Conservation (phyloP, 352 stramenopile species). For the Phytophthora fragariae region DNA sequence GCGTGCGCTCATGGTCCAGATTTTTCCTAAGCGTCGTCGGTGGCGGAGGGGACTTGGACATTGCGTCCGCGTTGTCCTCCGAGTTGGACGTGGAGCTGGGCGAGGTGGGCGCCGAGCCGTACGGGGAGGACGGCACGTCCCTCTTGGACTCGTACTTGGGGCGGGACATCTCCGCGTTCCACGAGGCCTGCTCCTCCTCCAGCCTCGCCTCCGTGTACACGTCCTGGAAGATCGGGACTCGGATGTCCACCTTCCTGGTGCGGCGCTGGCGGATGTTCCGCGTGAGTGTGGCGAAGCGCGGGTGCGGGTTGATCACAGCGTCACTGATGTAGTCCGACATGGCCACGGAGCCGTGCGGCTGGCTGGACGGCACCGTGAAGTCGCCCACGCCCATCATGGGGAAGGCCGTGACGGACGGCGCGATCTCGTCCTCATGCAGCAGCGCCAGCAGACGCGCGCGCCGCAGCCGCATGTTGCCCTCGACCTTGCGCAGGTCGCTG, state of each 20-base stretch:
- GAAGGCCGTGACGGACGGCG: slow-evolving; percentile 96
- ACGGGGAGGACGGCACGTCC: slow-evolving; percentile 27
- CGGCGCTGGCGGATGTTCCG: slow-evolving; percentile 98
- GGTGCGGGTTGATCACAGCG: slow-evolving; percentile 98
- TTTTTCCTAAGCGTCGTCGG: slow-evolving; percentile 1
- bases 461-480: slow-evolving; percentile 98
- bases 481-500: slow-evolving; percentile 95
- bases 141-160: slow-evolving; percentile 82
- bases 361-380: slow-evolving; percentile 83
- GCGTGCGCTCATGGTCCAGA: slow-evolving; percentile 56
- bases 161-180: slow-evolving; percentile 83
- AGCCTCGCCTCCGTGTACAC: slow-evolving; percentile 82
- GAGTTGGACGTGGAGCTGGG: slow-evolving; percentile 65
- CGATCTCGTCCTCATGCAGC: slow-evolving; percentile 96
- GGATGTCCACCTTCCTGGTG: slow-evolving; percentile 87
- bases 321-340: slow-evolving; percentile 98
- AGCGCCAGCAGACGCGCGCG: slow-evolving; percentile 94
- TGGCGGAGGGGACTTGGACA: slow-evolving; percentile 71
- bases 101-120: slow-evolving; percentile 35
- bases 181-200: slow-evolving; percentile 71
- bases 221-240: slow-evolving; percentile 87
- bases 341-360: slow-evolving; percentile 81
- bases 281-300: slow-evolving; percentile 98
- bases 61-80: slow-evolving; percentile 36
- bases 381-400: slow-evolving; percentile 96